Evolutionary conservation across 495 filamentous ascomycete genomes (phyloP).

Genomic region (Niebla homalea): DNA sequence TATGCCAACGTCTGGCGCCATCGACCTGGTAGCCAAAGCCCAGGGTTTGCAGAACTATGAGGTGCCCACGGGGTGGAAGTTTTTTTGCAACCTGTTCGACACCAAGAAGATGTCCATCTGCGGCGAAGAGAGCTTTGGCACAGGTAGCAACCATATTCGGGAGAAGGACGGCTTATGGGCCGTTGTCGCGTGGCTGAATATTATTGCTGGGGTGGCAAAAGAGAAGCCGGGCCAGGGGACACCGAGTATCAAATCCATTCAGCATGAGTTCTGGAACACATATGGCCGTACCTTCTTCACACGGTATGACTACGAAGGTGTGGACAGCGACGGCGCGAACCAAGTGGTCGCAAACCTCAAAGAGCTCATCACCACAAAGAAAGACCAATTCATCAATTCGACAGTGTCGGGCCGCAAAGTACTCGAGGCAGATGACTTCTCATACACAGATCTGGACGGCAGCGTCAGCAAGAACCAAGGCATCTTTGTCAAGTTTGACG

Average conservation of each 20-base stretch:
- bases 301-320: conserved; percentile 94
- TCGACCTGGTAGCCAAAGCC: conserved; percentile 88
- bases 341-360: conserved; percentile 70
- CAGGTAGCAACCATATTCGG: conserved; percentile 96
- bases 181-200: conserved; percentile 93
- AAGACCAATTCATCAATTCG: conserved; percentile 69
- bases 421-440: conserved; percentile 82
- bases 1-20: conserved; percentile 92
- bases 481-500: conserved; percentile 86
- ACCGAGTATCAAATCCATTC: conserved; percentile 87
- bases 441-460: conserved; percentile 92
- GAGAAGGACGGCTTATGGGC: conserved; percentile 99
- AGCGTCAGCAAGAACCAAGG: conserved; percentile 94
- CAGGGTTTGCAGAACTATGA: conserved; percentile 89
- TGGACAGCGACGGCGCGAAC: conserved; percentile 78
- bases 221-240: conserved; percentile 48
- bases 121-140: conserved; percentile 95
- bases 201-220: conserved; percentile 88
- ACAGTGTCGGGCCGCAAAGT: conserved; percentile 72
- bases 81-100: conserved; percentile 98
- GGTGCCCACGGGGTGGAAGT: conserved; percentile 98
- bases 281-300: conserved; percentile 99
- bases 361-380: conserved; percentile 50
- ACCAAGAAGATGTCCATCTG: conserved; percentile 97
- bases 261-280: conserved; percentile 91